These are phyloP conservation scores for Westerdykella ornata DNA, from an alignment of 2,329 filamentous ascomycete genomes.

Conservation along the genomic window DNA sequence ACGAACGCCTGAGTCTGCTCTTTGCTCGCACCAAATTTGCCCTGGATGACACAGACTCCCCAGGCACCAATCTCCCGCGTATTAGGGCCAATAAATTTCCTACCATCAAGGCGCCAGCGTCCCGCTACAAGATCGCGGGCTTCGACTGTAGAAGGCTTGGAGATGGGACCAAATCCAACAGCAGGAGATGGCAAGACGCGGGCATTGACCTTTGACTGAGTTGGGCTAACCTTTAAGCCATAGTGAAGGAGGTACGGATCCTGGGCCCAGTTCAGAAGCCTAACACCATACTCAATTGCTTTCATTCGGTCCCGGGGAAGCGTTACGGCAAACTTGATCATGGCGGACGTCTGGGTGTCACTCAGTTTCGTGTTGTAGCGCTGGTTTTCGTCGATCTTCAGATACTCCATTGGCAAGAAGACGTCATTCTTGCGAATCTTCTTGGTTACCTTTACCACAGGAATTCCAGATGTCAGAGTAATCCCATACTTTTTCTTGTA, in stretches of 20 bases:
- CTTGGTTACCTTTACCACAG: slow-evolving; percentile 54
- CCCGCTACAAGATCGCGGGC: slow-evolving; percentile 50
- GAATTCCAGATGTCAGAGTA: slow-evolving; percentile 45
- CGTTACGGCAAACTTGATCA: slow-evolving; percentile 92
- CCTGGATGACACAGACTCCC: slow-evolving; percentile 63
- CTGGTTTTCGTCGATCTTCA: slow-evolving; percentile 49
- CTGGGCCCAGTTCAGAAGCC: slow-evolving; percentile 57
- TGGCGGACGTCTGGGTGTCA: slow-evolving; percentile 62
- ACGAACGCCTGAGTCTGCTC: slow-evolving; percentile 49
- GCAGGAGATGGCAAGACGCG: slow-evolving; percentile 64
- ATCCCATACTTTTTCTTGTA: slow-evolving; percentile 49
- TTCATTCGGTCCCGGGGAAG: slow-evolving; percentile 61
- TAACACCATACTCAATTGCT: slow-evolving; percentile 63
- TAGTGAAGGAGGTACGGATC: slow-evolving; percentile 69
- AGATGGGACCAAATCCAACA: slow-evolving; percentile 54
- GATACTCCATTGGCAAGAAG: slow-evolving; percentile 52
- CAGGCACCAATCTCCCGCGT: slow-evolving; percentile 58
- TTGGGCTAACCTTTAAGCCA: slow-evolving; percentile 60
- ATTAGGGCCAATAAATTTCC: slow-evolving; percentile 60
- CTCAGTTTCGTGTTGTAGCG: slow-evolving; percentile 54
- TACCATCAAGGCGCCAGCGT: slow-evolving; percentile 80
- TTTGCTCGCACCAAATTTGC: slow-evolving; percentile 42
- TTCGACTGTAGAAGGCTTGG: slow-evolving; percentile 20
- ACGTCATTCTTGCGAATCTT: slow-evolving; percentile 38
- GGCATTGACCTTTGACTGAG: slow-evolving; percentile 59